These are phyloP conservation scores for Nicotiana undulata DNA, from an alignment of 257 asterid species.

Conservation along the genomic window DNA sequence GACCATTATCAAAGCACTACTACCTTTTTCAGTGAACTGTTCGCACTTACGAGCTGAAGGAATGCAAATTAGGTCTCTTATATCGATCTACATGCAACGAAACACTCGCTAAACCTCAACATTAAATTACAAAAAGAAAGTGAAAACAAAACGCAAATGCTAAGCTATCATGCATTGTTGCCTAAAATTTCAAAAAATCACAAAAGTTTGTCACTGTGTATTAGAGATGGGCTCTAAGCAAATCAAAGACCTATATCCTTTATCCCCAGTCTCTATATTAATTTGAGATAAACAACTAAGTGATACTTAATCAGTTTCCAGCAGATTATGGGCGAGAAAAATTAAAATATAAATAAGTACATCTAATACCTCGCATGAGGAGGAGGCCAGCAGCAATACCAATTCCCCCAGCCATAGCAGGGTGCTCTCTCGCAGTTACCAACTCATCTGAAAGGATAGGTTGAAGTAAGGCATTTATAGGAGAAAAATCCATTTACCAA, in stretches of 20 bases:
- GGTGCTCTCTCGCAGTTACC: slow-evolving; percentile 47
- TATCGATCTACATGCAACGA: background rate
- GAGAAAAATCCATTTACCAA: background rate
- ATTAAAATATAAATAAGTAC: background rate
- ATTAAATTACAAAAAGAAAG: background rate
- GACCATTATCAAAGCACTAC: background rate
- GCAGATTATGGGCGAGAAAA: background rate
- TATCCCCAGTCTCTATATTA: background rate
- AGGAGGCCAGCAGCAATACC: slow-evolving; percentile 56
- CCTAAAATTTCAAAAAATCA: background rate
- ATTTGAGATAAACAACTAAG: background rate
- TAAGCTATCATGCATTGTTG: background rate
- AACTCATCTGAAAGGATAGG: slow-evolving; percentile 43
- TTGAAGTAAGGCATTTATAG: background rate
- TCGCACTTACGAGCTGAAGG: background rate
- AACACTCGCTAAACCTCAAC: background rate
- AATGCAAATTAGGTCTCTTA: background rate
- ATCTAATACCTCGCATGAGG: slow-evolving; percentile 58
- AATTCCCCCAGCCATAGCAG: slow-evolving; percentile 64
- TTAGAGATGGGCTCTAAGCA: background rate
- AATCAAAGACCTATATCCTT: background rate
- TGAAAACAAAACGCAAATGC: background rate
- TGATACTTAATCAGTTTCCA: background rate
- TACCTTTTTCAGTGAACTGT: background rate
- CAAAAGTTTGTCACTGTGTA: background rate